These are phyloP conservation scores for Mycena latifolia DNA, from an alignment of 768 basidiomycete species.

Conservation along the genomic window DNA sequence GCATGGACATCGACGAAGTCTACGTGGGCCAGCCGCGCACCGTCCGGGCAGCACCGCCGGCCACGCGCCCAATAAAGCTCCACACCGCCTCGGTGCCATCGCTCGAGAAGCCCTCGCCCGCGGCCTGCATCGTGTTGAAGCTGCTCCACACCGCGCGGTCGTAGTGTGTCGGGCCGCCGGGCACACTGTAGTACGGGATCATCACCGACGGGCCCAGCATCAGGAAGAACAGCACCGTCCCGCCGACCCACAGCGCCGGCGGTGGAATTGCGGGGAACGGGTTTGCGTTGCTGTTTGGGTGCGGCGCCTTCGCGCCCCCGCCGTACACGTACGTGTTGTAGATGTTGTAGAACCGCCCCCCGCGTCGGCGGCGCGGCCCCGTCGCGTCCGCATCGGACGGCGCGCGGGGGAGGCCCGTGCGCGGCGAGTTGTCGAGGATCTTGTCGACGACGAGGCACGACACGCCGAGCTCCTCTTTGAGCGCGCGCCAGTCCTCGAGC, in stretches of 20 bases:
- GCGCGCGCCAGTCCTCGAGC: constrained; percentile 80
- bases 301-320: constrained; percentile 40
- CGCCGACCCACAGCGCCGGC: constrained; percentile 69
- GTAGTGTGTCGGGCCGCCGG: constrained; percentile 79
- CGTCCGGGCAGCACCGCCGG: constrained; percentile 80
- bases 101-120: constrained; percentile 76
- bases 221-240: constrained; percentile 71
- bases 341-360: constrained; percentile 83
- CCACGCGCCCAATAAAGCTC: constrained; percentile 78
- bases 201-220: constrained; percentile 71
- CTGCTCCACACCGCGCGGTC: constrained; percentile 85
- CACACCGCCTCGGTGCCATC: constrained; percentile 75
- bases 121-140: constrained; percentile 79
- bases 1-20: constrained; percentile 5
- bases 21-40: constrained; percentile 85
- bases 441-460: constrained; percentile 84
- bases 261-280: constrained; percentile 47
- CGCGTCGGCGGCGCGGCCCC: constrained; percentile 45
- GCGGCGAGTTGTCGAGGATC: constrained; percentile 62
- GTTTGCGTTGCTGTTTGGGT: constrained; percentile 47
- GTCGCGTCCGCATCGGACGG: constrained; percentile 35
- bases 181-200: constrained; percentile 66
- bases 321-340: constrained; percentile 81
- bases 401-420: constrained; percentile 35
- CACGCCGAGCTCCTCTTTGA: constrained; percentile 85